Evolutionary conservation across 352 stramenopile genomes (phyloP).

Genomic region (Globisporangium mamillatum): DNA sequence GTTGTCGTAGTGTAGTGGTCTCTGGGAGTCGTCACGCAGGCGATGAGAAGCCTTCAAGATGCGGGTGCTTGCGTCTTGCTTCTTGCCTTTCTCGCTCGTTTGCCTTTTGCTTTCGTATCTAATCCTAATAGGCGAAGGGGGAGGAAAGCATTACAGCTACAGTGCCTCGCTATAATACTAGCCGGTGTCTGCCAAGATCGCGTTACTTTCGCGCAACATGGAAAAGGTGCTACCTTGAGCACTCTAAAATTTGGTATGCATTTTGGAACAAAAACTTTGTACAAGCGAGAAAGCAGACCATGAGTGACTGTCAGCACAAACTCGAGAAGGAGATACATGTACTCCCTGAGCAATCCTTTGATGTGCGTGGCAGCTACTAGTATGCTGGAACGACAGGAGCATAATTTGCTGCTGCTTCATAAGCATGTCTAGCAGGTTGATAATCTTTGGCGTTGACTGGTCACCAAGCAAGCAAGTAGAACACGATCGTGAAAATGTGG

Average conservation of each 20-base stretch:
- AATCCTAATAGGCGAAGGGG: neutral
- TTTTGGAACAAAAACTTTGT: neutral
- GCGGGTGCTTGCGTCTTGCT: neutral
- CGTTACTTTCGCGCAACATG: neutral
- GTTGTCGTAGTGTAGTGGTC: neutral
- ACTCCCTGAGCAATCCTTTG: too few relatives aligned
- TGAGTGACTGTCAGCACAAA: neutral
- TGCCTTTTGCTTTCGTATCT: slow-evolving; percentile 1
- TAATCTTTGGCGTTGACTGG: neutral
- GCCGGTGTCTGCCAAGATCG: neutral
- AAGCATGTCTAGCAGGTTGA: neutral
- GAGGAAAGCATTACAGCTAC: neutral
- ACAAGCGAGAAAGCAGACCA: neutral
- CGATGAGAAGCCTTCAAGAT: neutral
- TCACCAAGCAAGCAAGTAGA: neutral
- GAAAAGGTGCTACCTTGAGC: neutral
- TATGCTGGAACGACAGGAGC: neutral
- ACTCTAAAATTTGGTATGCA: neutral
- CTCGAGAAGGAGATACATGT: too few relatives aligned
- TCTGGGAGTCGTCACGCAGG: slow-evolving; percentile 1
- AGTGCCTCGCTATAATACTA: neutral
- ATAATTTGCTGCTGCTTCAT: neutral
- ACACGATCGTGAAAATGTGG: neutral
- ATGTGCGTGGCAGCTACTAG: neutral
- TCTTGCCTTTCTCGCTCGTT: neutral